Evolutionary conservation across 2,329 filamentous ascomycete genomes (phyloP), one percentile per base, ranked within the genome.

Genomic region (Hypoxylon sp.): DNA sequence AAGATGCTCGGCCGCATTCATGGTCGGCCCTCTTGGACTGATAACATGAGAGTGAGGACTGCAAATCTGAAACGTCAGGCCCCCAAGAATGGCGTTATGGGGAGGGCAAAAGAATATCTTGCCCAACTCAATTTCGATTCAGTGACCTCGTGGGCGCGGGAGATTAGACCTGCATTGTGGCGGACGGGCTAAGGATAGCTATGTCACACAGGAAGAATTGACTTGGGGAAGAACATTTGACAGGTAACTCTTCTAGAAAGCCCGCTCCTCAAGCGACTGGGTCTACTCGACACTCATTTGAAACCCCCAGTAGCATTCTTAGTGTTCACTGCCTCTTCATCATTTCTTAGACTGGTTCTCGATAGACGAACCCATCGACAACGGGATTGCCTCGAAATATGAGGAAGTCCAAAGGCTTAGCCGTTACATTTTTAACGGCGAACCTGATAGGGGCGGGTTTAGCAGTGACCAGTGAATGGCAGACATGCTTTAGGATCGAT

Each of bases 401-500:
- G 61, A 32, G 39, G 34, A n/a, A 21, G 11, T 25, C 16, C 5
- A 27, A 32, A 12, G 16, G 12, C 2, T 27, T n/a, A 6, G 27
- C 2, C 30, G 34, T 21, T 34, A 2, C 41, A 3, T 19, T 43
- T 7, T 54, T 25, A 21, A n/a, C 21, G 14, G 30, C 27, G 6
- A 51, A 14, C 8, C 19, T 60, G 14, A 25, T 39, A 2, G 25
- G 4, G 16, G 41, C n/a, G 9, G 46, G 25, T 14, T 32, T 54
- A 25, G 39, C 55, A 46, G 45, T 11, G 9, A 52, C 37, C 8
- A 61, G 51, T n/a, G 39, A 61, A 0, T 61, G 27, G 23, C 50
- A 60, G 29, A 48, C 64, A 34, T 67, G 64, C 12, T 67, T 25
- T 45, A 60, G 27, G 12, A 54, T 63, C 30, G 30, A 67, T 4